Base-by-base conservation (phyloP, 352 stramenopile genomes). In the Phytopythium boreale region DNA sequence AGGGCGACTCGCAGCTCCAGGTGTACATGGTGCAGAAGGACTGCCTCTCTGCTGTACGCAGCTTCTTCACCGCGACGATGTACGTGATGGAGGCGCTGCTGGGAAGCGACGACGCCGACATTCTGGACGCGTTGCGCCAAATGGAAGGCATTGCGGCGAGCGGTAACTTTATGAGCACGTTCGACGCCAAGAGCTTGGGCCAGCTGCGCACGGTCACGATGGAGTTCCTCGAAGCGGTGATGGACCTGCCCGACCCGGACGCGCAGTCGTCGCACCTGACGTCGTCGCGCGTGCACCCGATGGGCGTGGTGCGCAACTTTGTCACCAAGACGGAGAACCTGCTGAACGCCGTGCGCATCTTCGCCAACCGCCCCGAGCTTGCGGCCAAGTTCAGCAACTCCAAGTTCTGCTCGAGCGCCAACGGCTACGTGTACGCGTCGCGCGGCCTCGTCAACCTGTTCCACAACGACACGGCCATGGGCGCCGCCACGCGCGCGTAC, bases 371-470 rank as follows among this genome's bases (percentile, higher is more conserved):
- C 22, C 79, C 80, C 6, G 80, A 87, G 51, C 74, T 89, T 50
- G 75, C 71, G 57, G 67, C 69, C 12, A 90, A 89, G 69, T 89
- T 92, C 52, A 75, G 71, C 51, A 86, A 88, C 61, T 81, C 79
- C 2, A 88, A 88, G 64, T 94, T 94, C 61, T 91, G 82, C 64
- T 89, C 83, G 1, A 82, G 74, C 36, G 69, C 78, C 12, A 94
- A 94, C 63, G 82, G 82, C n/a, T 92, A 94, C 63, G 64, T 94
- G 52, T 88, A 77, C 69, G 86, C 86, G 27, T 70, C 86, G 17
- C 83, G 84, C 62, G 84, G 84, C 4, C 65, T 95, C 2, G 82
- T 92, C 39, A 92, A 92, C 52, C 52, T 95, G 61, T 93, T 89
- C 60, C 68, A 81, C 63, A 91, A 82, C 55, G 84, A 93, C 56